A percentile compares a stretch with the other conserved stretches of the same genome.
phyloP scores from a whole-genome alignment of 768 basidiomycete genomes.

The Tremella yokohamensis region DNA sequence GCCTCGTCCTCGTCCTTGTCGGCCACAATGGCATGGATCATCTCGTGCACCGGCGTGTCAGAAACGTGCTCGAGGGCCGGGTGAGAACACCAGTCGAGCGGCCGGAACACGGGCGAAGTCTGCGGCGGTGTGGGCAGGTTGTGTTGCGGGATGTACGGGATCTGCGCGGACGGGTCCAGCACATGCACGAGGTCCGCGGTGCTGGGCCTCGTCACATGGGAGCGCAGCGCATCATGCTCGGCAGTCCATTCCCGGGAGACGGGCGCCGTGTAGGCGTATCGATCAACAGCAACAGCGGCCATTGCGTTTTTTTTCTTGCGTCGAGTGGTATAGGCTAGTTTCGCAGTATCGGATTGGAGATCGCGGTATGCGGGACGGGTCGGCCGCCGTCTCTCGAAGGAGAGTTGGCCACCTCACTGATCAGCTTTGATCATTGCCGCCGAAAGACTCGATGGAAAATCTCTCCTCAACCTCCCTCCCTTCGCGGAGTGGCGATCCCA shows the following conservation, averaged over 20 bases:
- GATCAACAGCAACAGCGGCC: neutral
- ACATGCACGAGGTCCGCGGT: constrained; percentile 33
- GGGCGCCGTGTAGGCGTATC: neutral
- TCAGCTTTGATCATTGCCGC: neutral
- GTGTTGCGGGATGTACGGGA: constrained; percentile 23
- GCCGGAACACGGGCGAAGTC: constrained; percentile 18
- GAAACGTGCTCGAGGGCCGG: constrained; percentile 31
- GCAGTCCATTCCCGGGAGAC: too few relatives aligned
- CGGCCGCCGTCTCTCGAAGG: constrained; percentile 21
- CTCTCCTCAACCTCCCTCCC: neutral
- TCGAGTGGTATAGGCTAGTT: neutral
- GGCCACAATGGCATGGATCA: constrained; percentile 36
- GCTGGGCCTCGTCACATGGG: constrained; percentile 2
- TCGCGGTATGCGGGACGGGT: neutral
- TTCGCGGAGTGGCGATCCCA: neutral
- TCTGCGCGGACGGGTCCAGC: constrained; percentile 26
- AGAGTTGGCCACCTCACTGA: constrained; percentile 20
- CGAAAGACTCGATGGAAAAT: neutral
- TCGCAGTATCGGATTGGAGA: too few relatives aligned
- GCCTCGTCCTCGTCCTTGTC: constrained; percentile 68
- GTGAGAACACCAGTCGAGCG: constrained; percentile 8
- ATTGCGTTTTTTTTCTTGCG: neutral
- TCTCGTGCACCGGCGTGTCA: constrained; percentile 29
- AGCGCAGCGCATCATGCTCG: too few relatives aligned
- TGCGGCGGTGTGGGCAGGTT: constrained; percentile 32